These are phyloP conservation scores for Trichosporon asahii DNA, from an alignment of 1,284 basidiomycete species.

Conservation along the genomic window DNA sequence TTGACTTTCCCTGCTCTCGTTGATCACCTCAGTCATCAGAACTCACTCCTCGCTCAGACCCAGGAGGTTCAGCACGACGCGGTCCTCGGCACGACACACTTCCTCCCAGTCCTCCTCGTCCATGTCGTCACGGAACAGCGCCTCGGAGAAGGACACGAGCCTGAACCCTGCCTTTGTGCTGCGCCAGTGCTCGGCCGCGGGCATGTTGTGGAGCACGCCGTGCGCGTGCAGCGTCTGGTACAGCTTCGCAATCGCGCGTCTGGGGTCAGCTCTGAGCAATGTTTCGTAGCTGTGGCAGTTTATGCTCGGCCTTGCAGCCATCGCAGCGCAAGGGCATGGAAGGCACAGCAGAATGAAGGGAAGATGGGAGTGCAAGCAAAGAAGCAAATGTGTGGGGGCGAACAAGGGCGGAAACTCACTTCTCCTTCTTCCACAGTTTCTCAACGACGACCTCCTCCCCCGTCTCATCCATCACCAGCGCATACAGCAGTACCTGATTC, in stretches of 20 bases:
- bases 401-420: not conserved
- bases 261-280: not conserved
- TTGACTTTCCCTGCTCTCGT: too few species aligned
- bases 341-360: too few species aligned
- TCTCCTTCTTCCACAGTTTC: not conserved
- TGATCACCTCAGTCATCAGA: too few species aligned
- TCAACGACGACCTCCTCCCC: not conserved
- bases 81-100: not conserved
- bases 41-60: not conserved
- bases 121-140: not conserved
- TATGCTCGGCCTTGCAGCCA: too few species aligned
- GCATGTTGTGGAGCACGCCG: slow-evolving; percentile 1
- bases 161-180: not conserved
- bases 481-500: not conserved
- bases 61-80: not conserved
- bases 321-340: too few species aligned
- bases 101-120: not conserved
- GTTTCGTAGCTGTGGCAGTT: too few species aligned
- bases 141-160: not conserved
- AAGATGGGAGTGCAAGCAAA: too few species aligned
- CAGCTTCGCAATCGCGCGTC: not conserved
- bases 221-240: not conserved
- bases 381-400: not conserved
- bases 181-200: not conserved
- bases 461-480: not conserved